Base-by-base conservation (phyloP, 106 monocot species). In the Apostasia shenzhenica region DNA sequence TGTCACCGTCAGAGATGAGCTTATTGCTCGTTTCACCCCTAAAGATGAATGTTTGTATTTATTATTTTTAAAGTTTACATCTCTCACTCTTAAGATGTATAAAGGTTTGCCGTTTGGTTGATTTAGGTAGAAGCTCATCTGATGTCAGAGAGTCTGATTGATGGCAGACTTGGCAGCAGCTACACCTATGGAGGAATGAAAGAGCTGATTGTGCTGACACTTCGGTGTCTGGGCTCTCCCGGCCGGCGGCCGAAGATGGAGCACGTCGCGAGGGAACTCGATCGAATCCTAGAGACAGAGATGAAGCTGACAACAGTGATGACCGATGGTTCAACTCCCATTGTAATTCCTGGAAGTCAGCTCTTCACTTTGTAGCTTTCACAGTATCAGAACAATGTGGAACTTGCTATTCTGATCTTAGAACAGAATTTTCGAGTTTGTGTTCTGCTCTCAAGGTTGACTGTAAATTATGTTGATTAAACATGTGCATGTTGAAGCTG, bases 171-270 rank as follows among this genome's bases (percentile, higher is more conserved):
- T 41, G 61, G 61, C 12, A 44, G 5, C 11, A 61, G 61, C 1
- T 61, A 26, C 42, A 61, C 61, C 41, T 61, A 12, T 61, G 61
- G 44, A 43, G 61, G 61, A 44, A 61, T 61, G 61, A 61, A 61
- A 61, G 61, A 61, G 43, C 43, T 61, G 41, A 26, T 44, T 61
- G 61, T 61, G 43, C 61, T 61, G 41, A 61, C 61, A 43, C 61
- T 61, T 61, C 61, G 43, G 11, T 61, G 61, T 43, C 9, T 61
- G 43, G 11, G 61, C 61, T 61, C 61, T 44, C 42, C 61, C 9
- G 61, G 61, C 2, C 6, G 61, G 43, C 61, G 61, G 61, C 61
- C 61, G 3, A 61, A 61, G 61, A 61, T 61, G 61, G 61, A 43
- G 12, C 61, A 61, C 41, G 11, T 61, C 44, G 61, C 26, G 3